These are phyloP conservation scores for Boletus edulis DNA, from an alignment of 768 basidiomycete genomes.

Conservation along the genomic window DNA sequence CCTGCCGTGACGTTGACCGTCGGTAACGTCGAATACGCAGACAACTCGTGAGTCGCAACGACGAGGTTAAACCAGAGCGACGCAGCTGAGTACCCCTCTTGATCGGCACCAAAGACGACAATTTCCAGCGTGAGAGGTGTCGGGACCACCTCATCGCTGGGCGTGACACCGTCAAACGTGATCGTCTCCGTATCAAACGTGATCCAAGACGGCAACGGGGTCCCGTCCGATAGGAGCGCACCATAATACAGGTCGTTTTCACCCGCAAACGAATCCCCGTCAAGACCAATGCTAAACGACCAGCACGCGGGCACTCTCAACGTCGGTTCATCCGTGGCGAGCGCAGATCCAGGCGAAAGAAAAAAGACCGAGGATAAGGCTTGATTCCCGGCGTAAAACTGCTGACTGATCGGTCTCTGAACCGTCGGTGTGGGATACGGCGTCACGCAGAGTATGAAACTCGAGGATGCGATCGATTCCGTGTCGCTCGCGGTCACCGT, in stretches of 20 bases:
- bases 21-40: constrained; percentile 46
- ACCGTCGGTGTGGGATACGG: constrained; percentile 51
- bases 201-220: constrained; percentile 73
- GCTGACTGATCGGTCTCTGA: constrained; percentile 50
- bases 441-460: constrained; percentile 57
- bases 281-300: constrained; percentile 90
- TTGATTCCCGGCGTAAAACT: constrained; percentile 58
- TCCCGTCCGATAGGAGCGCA: constrained; percentile 64
- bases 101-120: constrained; percentile 66
- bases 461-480: constrained; percentile 48
- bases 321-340: constrained; percentile 48
- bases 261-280: constrained; percentile 57
- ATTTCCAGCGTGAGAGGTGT: constrained; percentile 49
- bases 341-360: constrained; percentile 56
- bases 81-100: constrained; percentile 65
- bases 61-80: constrained; percentile 62
- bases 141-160: constrained; percentile 39
- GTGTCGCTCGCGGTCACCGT: constrained; percentile 62
- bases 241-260: constrained; percentile 56
- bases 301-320: constrained; percentile 76
- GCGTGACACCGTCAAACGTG: constrained; percentile 80
- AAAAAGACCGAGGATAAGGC: constrained; percentile 77
- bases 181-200: constrained; percentile 60
- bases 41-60: constrained; percentile 68
- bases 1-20: constrained; percentile 70